A percentile compares a stretch with the other conserved stretches of the same genome.
phyloP scores from a whole-genome alignment of 306 rosid genomes.

The Mucuna pruriens region DNA sequence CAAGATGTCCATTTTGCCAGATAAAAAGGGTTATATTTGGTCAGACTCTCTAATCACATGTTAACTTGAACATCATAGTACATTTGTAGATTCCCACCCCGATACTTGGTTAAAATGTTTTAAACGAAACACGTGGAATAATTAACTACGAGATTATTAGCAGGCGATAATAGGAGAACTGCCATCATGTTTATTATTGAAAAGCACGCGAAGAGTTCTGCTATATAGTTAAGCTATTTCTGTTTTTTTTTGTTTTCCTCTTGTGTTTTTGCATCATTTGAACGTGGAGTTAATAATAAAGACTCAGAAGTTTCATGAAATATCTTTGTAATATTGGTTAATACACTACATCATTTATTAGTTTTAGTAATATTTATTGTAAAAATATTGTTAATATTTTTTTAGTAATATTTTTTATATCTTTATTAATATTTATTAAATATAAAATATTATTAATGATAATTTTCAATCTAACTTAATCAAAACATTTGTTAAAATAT shows the following conservation, averaged over 20 bases:
- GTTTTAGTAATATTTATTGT: no score
- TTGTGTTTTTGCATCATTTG: background rate
- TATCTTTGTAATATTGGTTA: background rate
- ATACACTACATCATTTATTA: no score
- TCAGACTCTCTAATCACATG: conserved; percentile 15
- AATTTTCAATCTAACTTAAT: no score
- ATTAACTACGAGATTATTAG: background rate
- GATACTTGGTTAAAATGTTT: background rate
- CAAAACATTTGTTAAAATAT: no score
- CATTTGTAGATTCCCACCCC: background rate
- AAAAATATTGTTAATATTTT: no score
- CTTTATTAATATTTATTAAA: no score
- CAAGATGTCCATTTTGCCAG: background rate
- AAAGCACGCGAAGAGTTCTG: background rate
- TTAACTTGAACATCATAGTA: background rate
- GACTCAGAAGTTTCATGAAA: background rate
- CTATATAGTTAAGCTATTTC: background rate
- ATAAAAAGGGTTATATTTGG: background rate
- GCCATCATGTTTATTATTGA: background rate
- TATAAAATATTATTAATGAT: no score
- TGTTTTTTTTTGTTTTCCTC: background rate
- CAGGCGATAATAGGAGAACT: background rate
- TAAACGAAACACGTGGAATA: background rate
- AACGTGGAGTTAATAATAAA: background rate
- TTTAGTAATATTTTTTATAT: no score